phyloP scores from a whole-genome alignment of 2,329 filamentous ascomycete species.

The Magnaporthiopsis incrustans region DNA sequence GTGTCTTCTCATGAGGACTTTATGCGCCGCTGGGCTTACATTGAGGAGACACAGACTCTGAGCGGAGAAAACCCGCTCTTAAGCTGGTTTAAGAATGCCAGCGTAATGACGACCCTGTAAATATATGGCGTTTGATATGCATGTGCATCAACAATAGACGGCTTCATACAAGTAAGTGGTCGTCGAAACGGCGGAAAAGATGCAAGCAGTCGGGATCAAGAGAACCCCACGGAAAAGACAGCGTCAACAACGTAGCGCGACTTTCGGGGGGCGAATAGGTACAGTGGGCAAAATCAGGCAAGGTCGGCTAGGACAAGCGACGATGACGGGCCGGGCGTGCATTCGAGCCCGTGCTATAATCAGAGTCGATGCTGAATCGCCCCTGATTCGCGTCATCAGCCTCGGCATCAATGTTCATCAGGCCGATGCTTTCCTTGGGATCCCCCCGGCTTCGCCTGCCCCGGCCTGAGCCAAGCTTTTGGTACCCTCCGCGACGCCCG shows the following conservation, averaged over 20 bases:
- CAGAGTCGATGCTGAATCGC: neutral
- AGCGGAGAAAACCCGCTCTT: slow-evolving; percentile 91
- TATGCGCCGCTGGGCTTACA: slow-evolving; percentile 78
- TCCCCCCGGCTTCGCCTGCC: neutral
- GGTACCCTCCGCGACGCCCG: slow-evolving; percentile 28
- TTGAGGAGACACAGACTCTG: slow-evolving; percentile 80
- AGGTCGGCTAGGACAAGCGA: neutral
- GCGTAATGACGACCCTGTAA: slow-evolving; percentile 80
- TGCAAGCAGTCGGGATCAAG: neutral
- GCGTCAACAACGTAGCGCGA: neutral
- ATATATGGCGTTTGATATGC: slow-evolving; percentile 3
- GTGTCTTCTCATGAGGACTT: slow-evolving; percentile 87
- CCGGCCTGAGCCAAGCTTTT: neutral
- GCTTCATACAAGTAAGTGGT: neutral
- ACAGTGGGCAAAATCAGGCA: neutral
- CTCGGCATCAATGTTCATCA: neutral
- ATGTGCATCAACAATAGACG: neutral
- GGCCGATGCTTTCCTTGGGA: neutral
- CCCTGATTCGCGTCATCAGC: neutral
- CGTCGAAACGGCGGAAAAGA: neutral
- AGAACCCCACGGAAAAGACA: neutral
- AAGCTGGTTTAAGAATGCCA: slow-evolving; percentile 92
- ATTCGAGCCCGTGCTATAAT: neutral
- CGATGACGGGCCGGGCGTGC: neutral
- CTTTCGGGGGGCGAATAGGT: neutral